These are phyloP conservation scores for Gryganskiella cystojenkinii DNA, from an alignment of 192 early-diverging fungal species.

Conservation along the genomic window DNA sequence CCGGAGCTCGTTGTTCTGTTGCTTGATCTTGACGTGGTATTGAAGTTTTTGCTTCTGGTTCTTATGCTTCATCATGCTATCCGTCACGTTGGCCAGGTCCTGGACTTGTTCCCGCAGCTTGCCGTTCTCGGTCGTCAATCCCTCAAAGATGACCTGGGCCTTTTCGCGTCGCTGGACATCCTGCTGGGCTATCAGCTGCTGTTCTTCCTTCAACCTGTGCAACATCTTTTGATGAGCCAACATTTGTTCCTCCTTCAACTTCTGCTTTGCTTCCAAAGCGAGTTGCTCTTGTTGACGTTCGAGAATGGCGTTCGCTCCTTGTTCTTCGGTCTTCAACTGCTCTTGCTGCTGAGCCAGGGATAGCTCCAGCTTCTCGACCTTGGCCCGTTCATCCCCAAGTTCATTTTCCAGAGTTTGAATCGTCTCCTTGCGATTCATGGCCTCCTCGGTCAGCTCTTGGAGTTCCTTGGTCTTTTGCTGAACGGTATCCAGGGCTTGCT, in stretches of 20 bases:
- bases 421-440: constrained; percentile 15
- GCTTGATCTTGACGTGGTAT: constrained; percentile 58
- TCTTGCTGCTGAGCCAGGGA: constrained; percentile 20
- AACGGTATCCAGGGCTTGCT: constrained; percentile 32
- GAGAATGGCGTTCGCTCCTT: constrained; percentile 3
- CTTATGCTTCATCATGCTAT: constrained; percentile 53
- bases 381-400: constrained; percentile 27
- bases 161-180: constrained; percentile 35
- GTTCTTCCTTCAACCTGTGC: constrained; percentile 47
- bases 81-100: constrained; percentile 40
- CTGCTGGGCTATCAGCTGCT: constrained; percentile 22
- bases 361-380: constrained; percentile 23
- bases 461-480: constrained; percentile 37
- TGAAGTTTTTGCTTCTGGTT: constrained; percentile 54
- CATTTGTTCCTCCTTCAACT: constrained; percentile 38
- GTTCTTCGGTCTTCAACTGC: constrained; percentile 16
- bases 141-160: constrained; percentile 40
- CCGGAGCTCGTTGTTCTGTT: constrained; percentile 56
- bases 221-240: constrained; percentile 33
- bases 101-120: constrained; percentile 52
- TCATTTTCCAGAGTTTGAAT: constrained; percentile 26
- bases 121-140: constrained; percentile 44
- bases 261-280: constrained; percentile 24
- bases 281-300: constrained; percentile 20
- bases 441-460: constrained; percentile 24